Evolutionary conservation across 805 yeast species (phyloP), one percentile per base, ranked within the genome.

Genomic region (Lipomyces sp.): DNA sequence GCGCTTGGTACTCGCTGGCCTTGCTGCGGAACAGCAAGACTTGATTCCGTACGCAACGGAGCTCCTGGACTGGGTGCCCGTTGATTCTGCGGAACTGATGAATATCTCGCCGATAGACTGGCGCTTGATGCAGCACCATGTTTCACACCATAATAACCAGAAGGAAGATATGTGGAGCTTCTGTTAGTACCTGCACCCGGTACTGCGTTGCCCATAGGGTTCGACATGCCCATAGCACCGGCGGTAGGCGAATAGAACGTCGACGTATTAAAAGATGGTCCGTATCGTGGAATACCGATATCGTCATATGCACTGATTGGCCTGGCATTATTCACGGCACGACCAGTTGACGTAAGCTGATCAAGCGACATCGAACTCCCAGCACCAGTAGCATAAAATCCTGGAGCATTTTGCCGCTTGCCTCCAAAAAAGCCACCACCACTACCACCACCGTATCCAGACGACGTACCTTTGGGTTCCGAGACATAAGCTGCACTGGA

Each of bases 221-320:
- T 57, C 11, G 71, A 33, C 63, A 64, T 57, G 6, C 69, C 69
- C 60, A 69, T 69, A 80, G 77, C 71, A 78, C 80, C 71, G 18
- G 87, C 87, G 0, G 96, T 90, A 42, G 96, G 96, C 2, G 95
- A 90, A 62, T 90, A 85, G 76, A 88, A 90, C 84, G 70, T 66
- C 32, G 70, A 66, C 88, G 72, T 15, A 68, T 62, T 64, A 57
- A 62, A 63, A 7, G 67, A 62, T 11, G 69, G 70, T 15, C 61
- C 64, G 42, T 58, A 63, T 56, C 64, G 63, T 32, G 75, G 77
- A 55, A 58, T 59, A 29, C 60, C 61, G 57, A 58, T 59, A 48
- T 62, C 63, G 33, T 72, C 72, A 67, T 67, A 53, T 59, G 63
- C 53, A 32, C 51, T 53, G 42, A 55, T 48, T 59, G 69, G 65